phyloP scores from a whole-genome alignment of 1,139 yeast species.

The Yamadazyma sp. region DNA sequence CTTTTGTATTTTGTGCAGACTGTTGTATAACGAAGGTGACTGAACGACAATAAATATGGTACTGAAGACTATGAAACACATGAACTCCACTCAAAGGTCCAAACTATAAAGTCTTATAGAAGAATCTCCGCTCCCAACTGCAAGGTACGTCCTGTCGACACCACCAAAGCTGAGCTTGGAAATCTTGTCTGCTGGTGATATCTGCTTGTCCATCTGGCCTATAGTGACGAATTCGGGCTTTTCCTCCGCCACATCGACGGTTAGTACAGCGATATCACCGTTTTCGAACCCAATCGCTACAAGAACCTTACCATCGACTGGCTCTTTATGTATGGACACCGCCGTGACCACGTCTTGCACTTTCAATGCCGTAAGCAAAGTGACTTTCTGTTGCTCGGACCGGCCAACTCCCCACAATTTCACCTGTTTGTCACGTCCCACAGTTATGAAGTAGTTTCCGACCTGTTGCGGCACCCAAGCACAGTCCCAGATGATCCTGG shows the following conservation, averaged over 20 bases:
- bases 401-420: constrained; percentile 58
- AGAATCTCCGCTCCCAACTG: constrained; percentile 68
- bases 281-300: constrained; percentile 75
- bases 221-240: constrained; percentile 25
- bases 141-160: constrained; percentile 36
- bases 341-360: constrained; percentile 69
- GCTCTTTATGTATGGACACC: constrained; percentile 49
- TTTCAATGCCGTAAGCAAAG: constrained; percentile 34
- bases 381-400: constrained; percentile 25
- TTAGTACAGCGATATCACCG: constrained; percentile 37
- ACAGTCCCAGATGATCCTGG: constrained; percentile 94
- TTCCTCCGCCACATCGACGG: constrained; percentile 28
- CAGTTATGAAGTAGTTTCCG: constrained; percentile 62
- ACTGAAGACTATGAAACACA: too few relatives aligned
- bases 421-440: constrained; percentile 80
- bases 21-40: too few relatives aligned
- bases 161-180: constrained; percentile 59
- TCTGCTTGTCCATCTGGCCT: constrained; percentile 28
- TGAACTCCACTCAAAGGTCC: too few relatives aligned
- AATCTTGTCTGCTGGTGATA: constrained; percentile 63
- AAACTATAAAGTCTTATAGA: constrained; percentile 59
- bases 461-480: constrained; percentile 64
- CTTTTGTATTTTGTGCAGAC: too few relatives aligned
- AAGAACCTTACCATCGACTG: constrained; percentile 22
- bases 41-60: neutral